Evolutionary conservation across 2,329 filamentous ascomycete genomes (phyloP).

Genomic region (Pleomassaria siparia): DNA sequence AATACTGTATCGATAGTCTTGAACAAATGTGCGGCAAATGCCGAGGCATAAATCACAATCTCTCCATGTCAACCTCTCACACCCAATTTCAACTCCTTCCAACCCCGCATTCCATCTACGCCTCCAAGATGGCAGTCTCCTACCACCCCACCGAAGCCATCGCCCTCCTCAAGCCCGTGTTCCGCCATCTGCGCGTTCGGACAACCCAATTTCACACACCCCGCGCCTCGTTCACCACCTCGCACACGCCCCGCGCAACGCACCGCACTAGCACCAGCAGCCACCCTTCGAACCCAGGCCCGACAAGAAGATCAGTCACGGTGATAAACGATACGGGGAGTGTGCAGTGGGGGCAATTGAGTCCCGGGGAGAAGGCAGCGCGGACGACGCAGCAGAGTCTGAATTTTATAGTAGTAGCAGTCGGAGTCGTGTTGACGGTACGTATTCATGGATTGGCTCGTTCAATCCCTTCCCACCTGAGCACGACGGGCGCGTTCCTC

Average conservation of each 20-base stretch:
- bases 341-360: slow-evolving; percentile 79
- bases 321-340: slow-evolving; percentile 83
- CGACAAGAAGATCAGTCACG: slow-evolving; percentile 71
- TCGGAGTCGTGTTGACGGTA: slow-evolving; percentile 77
- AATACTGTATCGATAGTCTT: too few species aligned
- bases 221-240: slow-evolving; percentile 29
- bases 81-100: too few species aligned
- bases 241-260: slow-evolving; percentile 25
- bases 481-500: neutral
- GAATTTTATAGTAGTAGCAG: slow-evolving; percentile 77
- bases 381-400: slow-evolving; percentile 87
- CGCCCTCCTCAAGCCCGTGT: slow-evolving; percentile 20
- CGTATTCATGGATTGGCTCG: too few species aligned
- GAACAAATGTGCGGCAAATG: too few species aligned
- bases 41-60: too few species aligned
- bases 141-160: slow-evolving; percentile 36
- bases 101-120: too few species aligned
- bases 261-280: slow-evolving; percentile 12
- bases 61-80: too few species aligned
- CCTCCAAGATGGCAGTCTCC: slow-evolving; percentile 35
- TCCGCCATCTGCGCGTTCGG: slow-evolving; percentile 23
- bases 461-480: too few species aligned
- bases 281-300: slow-evolving; percentile 35
- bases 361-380: slow-evolving; percentile 73
- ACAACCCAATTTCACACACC: slow-evolving; percentile 4